Evolutionary conservation across 1,284 basidiomycete genomes (phyloP).

Genomic region (Tetrapyrgos nigripes): DNA sequence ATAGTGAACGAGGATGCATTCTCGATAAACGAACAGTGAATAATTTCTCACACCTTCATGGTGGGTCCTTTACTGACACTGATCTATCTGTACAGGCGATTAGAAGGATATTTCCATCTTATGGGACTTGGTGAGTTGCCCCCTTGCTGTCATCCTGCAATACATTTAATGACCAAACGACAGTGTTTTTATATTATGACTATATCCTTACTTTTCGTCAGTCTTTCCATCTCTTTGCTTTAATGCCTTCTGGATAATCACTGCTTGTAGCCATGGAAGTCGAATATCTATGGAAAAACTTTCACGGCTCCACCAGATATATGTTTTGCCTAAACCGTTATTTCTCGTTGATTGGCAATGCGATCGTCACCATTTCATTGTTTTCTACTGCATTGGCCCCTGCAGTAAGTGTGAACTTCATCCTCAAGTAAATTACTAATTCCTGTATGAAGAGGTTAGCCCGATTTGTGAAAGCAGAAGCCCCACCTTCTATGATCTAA

Average conservation of each 20-base stretch:
- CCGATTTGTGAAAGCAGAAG: background rate
- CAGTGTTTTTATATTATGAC: slow-evolving; percentile 12
- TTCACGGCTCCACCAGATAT: background rate
- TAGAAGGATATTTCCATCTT: slow-evolving; percentile 9
- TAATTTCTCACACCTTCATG: too few species aligned
- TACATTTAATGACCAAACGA: background rate
- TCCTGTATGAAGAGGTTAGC: background rate
- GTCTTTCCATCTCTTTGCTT: background rate
- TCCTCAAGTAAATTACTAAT: background rate
- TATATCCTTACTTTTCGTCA: slow-evolving; percentile 9
- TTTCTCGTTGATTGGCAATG: slow-evolving; percentile 7
- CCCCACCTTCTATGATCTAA: background rate
- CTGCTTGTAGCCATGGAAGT: slow-evolving; percentile 5
- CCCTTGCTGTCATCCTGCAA: background rate
- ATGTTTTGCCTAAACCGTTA: slow-evolving; percentile 13
- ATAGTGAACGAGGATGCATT: too few species aligned
- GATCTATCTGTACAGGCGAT: background rate
- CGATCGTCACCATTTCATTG: slow-evolving; percentile 6
- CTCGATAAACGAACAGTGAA: too few species aligned
- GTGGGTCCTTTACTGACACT: too few species aligned
- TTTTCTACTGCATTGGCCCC: slow-evolving; percentile 6
- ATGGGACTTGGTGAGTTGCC: slow-evolving; percentile 2
- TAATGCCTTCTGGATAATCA: background rate
- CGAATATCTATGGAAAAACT: slow-evolving; percentile 11
- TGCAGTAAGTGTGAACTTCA: slow-evolving; percentile 2